Conservation (phyloP, 148 eudicot genomes). For the Pouteria glomerata region DNA sequence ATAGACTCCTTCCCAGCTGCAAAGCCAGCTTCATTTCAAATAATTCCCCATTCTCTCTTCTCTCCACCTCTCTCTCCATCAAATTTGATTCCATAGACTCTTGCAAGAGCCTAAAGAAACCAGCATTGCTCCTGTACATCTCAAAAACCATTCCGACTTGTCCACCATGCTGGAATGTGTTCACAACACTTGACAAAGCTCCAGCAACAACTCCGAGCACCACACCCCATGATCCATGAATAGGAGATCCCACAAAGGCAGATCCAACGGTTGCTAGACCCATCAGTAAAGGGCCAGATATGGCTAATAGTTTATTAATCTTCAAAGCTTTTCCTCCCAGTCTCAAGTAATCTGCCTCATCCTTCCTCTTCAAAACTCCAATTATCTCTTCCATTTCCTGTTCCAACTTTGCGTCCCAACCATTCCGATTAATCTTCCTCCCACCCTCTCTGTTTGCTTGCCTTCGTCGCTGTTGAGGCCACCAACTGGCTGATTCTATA, state of each 20-base stretch:
- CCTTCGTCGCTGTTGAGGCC: constrained; percentile 18
- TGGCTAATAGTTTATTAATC: constrained; percentile 38
- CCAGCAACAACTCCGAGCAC: constrained; percentile 33
- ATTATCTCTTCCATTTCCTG: constrained; percentile 34
- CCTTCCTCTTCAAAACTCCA: constrained; percentile 34
- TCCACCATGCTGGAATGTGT: constrained; percentile 67
- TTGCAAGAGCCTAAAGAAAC: constrained; percentile 44
- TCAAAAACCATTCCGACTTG: constrained; percentile 89
- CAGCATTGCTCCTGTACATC: constrained; percentile 71
- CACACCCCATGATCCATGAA: constrained; percentile 27
- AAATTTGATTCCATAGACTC: constrained; percentile 35
- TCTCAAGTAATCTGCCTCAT: constrained; percentile 38
- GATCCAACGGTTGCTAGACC: constrained; percentile 44
- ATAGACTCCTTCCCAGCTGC: constrained; percentile 56
- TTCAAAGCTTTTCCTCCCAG: constrained; percentile 41
- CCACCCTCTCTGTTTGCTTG: background rate
- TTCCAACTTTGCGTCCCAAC: constrained; percentile 41
- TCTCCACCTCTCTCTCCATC: constrained; percentile 25
- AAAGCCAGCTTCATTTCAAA: constrained; percentile 67
- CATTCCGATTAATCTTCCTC: constrained; percentile 10
- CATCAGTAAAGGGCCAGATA: constrained; percentile 37
- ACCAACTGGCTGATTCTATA: constrained; percentile 35
- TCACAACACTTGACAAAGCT: constrained; percentile 41
- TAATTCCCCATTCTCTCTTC: constrained; percentile 54
- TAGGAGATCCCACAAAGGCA: constrained; percentile 15